Conservation (phyloP, 129 eudicot species). For the Helianthus annuus region DNA sequence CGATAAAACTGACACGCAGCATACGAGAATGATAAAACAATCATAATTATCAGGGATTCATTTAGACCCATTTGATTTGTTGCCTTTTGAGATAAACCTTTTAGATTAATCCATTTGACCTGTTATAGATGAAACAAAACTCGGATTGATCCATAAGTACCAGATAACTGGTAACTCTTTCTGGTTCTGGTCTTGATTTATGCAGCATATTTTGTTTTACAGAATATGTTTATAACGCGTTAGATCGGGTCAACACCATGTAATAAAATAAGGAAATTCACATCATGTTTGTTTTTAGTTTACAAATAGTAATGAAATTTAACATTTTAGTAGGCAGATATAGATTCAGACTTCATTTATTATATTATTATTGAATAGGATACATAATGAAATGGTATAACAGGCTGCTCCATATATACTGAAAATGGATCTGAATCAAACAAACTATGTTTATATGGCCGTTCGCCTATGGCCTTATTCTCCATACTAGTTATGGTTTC, state of each 20-base stretch:
- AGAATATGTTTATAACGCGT: not conserved
- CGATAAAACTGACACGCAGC: constrained; percentile 20
- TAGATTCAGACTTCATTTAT: not conserved
- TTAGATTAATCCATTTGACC: not conserved
- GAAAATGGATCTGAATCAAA: constrained; percentile 8
- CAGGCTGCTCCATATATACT: not conserved
- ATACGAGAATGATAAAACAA: not conserved
- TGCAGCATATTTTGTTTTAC: constrained; percentile 14
- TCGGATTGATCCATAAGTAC: too few relatives aligned
- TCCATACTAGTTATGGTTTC: constrained; percentile 13
- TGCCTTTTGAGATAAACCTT: not conserved
- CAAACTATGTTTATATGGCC: constrained; percentile 14
- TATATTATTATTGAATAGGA: constrained; percentile 7
- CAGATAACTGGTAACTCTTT: not conserved
- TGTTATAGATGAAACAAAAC: not conserved
- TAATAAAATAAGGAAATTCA: not conserved
- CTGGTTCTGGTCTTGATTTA: constrained; percentile 5
- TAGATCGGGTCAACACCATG: constrained; percentile 14
- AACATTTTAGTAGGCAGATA: not conserved
- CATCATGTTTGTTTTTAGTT: constrained; percentile 4
- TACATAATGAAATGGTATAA: constrained; percentile 9
- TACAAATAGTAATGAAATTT: not conserved
- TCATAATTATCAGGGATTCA: too few relatives aligned
- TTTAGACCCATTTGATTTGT: not conserved
- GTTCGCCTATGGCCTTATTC: constrained; percentile 23